Conservation (phyloP, 2,329 filamentous ascomycete species). For the Phoma sp. region DNA sequence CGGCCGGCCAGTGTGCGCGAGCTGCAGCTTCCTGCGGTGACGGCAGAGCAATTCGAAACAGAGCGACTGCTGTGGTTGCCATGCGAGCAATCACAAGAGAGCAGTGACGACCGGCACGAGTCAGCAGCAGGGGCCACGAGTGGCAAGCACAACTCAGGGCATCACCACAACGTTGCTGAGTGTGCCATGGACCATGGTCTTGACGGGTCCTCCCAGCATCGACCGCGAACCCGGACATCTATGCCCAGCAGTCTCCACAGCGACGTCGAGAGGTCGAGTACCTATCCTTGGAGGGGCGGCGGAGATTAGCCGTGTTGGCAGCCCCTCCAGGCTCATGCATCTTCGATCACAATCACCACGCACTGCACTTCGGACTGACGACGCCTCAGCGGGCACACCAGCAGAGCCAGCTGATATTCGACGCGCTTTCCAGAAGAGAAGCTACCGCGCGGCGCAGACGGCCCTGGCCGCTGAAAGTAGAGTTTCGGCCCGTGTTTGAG, state of each 20-base stretch:
- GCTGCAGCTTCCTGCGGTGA: conserved; percentile 1
- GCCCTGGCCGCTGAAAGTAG: conserved; percentile 21
- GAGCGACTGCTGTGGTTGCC: conserved; percentile 1
- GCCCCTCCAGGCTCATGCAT: conserved; percentile 17
- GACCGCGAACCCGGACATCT: conserved; percentile 11
- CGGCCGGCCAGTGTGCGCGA: neutral
- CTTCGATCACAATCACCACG: conserved; percentile 16
- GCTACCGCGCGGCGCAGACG: conserved; percentile 19
- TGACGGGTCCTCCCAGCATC: conserved; percentile 10
- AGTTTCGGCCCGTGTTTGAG: conserved; percentile 19
- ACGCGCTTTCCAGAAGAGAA: conserved; percentile 29
- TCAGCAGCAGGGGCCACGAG: conserved; percentile 1
- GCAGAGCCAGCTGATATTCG: conserved; percentile 19
- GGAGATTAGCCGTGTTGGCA: conserved; percentile 22
- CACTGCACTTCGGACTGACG: conserved; percentile 6
- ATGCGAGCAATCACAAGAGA: neutral
- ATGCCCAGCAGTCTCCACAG: conserved; percentile 13
- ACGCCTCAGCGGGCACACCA: conserved; percentile 11
- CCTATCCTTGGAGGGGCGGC: conserved; percentile 6
- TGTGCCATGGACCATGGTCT: conserved; percentile 1
- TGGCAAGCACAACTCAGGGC: conserved; percentile 14
- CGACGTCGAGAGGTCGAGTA: conserved; percentile 10
- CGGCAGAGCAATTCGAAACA: conserved; percentile 1
- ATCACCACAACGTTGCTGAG: neutral
- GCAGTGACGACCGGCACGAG: neutral